Percentiles rank a stretch among this genome's conserved stretches.
Evolutionary conservation across 169 alveolate species (phyloP).

Genomic region (Miamiensis avidus): DNA sequence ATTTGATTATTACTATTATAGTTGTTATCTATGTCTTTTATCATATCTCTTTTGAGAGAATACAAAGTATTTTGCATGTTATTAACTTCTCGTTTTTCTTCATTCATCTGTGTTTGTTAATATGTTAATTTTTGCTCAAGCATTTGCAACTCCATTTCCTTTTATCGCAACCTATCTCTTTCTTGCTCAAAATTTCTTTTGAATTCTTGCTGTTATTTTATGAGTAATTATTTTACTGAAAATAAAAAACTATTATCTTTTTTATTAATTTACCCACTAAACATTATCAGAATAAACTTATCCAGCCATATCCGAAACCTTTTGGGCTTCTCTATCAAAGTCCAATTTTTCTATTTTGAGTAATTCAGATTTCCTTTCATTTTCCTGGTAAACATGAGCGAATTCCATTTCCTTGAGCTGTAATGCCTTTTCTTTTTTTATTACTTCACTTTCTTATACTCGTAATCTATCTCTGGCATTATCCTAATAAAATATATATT

Average conservation of each 20-base stretch:
- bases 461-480: neutral
- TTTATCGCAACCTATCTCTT: neutral
- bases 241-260: neutral
- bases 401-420: neutral
- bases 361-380: neutral
- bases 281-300: constrained; percentile 2
- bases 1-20: too few relatives aligned
- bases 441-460: neutral
- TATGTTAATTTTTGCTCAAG: neutral
- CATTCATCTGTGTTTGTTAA: neutral
- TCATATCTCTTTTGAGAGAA: constrained; percentile 6
- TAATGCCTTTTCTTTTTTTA: neutral
- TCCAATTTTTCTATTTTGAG: constrained; percentile 4
- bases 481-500: neutral
- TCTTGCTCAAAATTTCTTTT: constrained; percentile 9
- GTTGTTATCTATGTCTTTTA: constrained; percentile 3
- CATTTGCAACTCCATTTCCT: constrained; percentile 4
- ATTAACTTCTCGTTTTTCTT: neutral
- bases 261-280: neutral
- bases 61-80: constrained; percentile 3
- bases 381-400: neutral
- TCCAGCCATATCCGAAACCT: neutral
- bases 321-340: neutral
- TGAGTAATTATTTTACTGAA: neutral
- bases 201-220: constrained; percentile 1